Evolutionary conservation across 495 filamentous ascomycete genomes (phyloP).

Genomic region (Penicillium verhagenii): DNA sequence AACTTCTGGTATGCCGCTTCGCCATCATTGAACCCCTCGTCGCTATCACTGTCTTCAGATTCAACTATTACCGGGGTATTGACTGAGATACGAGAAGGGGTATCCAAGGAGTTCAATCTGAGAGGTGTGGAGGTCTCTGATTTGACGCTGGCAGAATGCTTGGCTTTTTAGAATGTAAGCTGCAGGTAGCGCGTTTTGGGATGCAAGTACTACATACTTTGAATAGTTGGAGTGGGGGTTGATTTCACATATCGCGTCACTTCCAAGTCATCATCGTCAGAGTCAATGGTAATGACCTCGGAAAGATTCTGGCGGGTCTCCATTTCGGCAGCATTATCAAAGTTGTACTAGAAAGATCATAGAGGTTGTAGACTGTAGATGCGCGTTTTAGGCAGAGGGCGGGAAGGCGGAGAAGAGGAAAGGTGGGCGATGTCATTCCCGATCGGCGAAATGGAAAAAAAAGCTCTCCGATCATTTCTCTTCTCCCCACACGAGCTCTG

Average conservation of each 20-base stretch:
- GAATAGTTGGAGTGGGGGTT: not conserved
- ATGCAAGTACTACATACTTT: constrained; percentile 17
- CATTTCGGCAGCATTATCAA: constrained; percentile 19
- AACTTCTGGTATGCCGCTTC: constrained; percentile 57
- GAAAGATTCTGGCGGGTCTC: constrained; percentile 1
- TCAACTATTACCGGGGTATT: constrained; percentile 20
- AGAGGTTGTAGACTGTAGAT: too few relatives aligned
- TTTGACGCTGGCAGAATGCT: not conserved
- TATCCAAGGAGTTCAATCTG: constrained; percentile 6
- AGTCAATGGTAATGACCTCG: constrained; percentile 31
- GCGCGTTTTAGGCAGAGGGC: not conserved
- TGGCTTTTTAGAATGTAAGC: constrained; percentile 17
- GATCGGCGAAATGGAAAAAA: constrained; percentile 18
- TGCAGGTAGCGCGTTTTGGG: constrained; percentile 13
- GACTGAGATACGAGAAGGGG: constrained; percentile 14
- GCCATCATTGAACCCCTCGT: constrained; percentile 46
- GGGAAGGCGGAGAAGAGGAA: constrained; percentile 4
- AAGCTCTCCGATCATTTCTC: constrained; percentile 13
- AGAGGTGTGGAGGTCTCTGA: not conserved
- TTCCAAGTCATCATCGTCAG: constrained; percentile 44
- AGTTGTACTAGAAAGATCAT: not conserved
- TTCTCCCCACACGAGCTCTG: constrained; percentile 7
- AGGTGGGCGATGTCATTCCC: constrained; percentile 25
- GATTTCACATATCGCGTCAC: constrained; percentile 21
- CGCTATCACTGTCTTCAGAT: constrained; percentile 19